A percentile compares a stretch with the other conserved stretches of the same genome.
phyloP scores from a whole-genome alignment of 2,329 filamentous ascomycete species.

The Tolypocladium tundrense region DNA sequence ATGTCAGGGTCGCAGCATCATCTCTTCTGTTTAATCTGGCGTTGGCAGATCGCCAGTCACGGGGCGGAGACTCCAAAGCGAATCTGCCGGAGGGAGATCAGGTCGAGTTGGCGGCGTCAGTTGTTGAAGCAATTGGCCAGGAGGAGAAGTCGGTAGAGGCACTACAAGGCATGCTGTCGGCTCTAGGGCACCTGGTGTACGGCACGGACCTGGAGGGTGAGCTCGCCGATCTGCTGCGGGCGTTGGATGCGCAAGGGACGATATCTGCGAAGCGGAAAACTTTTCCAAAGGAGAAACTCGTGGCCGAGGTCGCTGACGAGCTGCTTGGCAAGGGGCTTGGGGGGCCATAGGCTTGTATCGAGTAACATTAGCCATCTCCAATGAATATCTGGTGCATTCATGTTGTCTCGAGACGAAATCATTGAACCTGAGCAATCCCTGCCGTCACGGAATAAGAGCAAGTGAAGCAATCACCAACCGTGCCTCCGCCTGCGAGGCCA shows the following conservation, averaged over 20 bases:
- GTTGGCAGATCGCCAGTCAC: conserved; percentile 55
- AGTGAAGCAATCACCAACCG: too few species aligned
- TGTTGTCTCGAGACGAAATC: too few species aligned
- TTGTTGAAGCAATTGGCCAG: conserved; percentile 60
- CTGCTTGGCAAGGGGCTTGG: conserved; percentile 40
- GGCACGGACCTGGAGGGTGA: conserved; percentile 60
- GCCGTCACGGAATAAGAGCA: too few species aligned
- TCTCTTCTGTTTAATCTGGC: conserved; percentile 78
- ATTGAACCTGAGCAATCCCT: too few species aligned
- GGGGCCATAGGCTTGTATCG: conserved; percentile 13
- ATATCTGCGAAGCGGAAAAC: conserved; percentile 46
- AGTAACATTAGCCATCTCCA: not conserved
- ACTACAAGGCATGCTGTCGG: conserved; percentile 64
- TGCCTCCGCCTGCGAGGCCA: too few species aligned
- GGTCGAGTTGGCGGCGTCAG: conserved; percentile 70
- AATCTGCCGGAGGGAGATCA: conserved; percentile 59
- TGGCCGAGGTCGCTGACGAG: conserved; percentile 43
- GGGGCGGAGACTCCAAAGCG: conserved; percentile 46
- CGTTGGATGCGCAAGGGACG: conserved; percentile 62
- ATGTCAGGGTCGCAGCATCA: conserved; percentile 70
- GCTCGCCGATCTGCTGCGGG: conserved; percentile 66
- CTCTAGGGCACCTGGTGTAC: conserved; percentile 68
- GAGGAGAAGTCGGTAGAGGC: conserved; percentile 58
- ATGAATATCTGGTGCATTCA: not conserved
- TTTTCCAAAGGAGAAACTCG: conserved; percentile 47